A percentile compares a stretch with the other conserved stretches of the same genome.
Evolutionary conservation across 1,139 yeast genomes (phyloP).

Genomic region (Geotrichum armillariae): DNA sequence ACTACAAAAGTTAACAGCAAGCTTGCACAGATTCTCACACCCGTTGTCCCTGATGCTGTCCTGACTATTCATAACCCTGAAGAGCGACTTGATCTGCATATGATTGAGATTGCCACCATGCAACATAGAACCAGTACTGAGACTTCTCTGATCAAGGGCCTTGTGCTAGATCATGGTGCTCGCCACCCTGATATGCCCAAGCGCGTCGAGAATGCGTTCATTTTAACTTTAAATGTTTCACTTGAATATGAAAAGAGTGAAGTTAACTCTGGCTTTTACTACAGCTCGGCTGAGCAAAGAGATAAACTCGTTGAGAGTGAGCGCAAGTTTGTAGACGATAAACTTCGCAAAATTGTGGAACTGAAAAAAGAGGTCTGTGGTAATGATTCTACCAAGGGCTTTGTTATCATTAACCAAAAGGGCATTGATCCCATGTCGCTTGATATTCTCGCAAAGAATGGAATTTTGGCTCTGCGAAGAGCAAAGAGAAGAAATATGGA

Average conservation of each 20-base stretch:
- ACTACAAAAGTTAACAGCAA: conserved; percentile 81
- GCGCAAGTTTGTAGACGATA: conserved; percentile 92
- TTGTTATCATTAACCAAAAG: conserved; percentile 96
- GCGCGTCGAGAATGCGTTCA: conserved; percentile 75
- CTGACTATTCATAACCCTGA: conserved; percentile 64
- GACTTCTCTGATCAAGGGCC: conserved; percentile 80
- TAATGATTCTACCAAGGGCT: conserved; percentile 68
- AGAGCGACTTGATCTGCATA: conserved; percentile 76
- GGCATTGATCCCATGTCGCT: conserved; percentile 99
- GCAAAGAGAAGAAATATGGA: conserved; percentile 99
- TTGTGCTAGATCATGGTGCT: conserved; percentile 97
- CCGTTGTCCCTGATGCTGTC: conserved; percentile 96
- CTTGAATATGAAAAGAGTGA: conserved; percentile 97
- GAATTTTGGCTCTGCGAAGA: conserved; percentile 90
- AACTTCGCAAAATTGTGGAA: conserved; percentile 85
- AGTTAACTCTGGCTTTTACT: conserved; percentile 94
- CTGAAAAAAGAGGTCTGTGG: conserved; percentile 91
- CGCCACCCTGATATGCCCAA: conserved; percentile 99
- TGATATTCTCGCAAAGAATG: conserved; percentile 90
- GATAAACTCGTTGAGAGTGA: conserved; percentile 94
- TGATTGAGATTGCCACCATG: conserved; percentile 99
- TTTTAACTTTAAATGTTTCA: conserved; percentile 87
- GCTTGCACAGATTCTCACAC: conserved; percentile 77
- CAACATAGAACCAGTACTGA: conserved; percentile 87
- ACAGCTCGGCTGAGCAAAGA: conserved; percentile 93